Conservation (phyloP, 257 asterid species). For the Lithospermum erythrorhizon region DNA sequence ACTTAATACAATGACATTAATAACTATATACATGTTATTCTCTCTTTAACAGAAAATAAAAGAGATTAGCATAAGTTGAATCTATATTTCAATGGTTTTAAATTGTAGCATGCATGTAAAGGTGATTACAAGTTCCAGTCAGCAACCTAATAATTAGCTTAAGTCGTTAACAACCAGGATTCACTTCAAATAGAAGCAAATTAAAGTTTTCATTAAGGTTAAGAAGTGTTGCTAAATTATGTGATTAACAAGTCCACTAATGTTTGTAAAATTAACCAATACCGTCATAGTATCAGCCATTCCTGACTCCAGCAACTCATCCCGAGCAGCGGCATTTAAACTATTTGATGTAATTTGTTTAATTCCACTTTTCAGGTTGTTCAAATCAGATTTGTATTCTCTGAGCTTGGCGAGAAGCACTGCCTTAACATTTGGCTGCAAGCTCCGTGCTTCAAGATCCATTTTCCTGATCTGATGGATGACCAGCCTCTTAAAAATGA, state of each 20-base stretch:
- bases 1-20: neutral
- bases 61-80: too few species aligned
- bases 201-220: too few species aligned
- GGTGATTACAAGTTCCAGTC: neutral
- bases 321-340: constrained; percentile 65
- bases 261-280: constrained; percentile 11
- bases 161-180: neutral
- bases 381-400: constrained; percentile 73
- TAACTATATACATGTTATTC: neutral
- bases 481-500: constrained; percentile 13
- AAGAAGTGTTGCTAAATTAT: too few species aligned
- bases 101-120: too few species aligned
- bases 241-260: too few species aligned
- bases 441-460: constrained; percentile 79
- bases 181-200: too few species aligned
- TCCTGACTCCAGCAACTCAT: constrained; percentile 77
- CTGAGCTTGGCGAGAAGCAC: constrained; percentile 77
- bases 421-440: constrained; percentile 67
- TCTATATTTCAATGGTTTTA: neutral
- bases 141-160: neutral
- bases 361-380: constrained; percentile 53
- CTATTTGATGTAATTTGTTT: constrained; percentile 47
- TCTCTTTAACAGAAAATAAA: too few species aligned
- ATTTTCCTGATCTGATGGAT: constrained; percentile 54
- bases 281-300: constrained; percentile 67